Evolutionary conservation across 306 rosid species (phyloP).

Genomic region (Malus orientalis): DNA sequence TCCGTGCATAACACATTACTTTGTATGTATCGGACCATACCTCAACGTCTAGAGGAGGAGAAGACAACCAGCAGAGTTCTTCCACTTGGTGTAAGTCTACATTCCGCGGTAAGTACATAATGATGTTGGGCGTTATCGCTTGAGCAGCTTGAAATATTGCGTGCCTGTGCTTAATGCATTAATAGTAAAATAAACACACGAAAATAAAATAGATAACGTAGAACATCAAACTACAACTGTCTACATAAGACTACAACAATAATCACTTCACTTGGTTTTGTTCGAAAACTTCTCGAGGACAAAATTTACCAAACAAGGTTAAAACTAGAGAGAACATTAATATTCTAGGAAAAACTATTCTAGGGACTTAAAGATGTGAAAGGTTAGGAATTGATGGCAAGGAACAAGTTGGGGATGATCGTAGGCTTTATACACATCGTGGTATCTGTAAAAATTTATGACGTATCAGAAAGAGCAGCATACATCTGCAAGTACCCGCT

Average conservation of each 20-base stretch:
- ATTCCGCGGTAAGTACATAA: conserved; percentile 29
- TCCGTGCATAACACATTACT: background rate
- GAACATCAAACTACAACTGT: background rate
- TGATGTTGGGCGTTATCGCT: conserved; percentile 24
- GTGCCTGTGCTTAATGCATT: background rate
- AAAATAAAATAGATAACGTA: background rate
- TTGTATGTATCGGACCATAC: background rate
- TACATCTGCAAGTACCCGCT: background rate
- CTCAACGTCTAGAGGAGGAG: conserved; percentile 33
- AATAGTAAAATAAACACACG: background rate
- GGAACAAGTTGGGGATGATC: background rate
- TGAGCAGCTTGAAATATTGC: conserved; percentile 29
- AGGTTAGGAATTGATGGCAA: background rate
- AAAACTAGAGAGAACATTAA: background rate
- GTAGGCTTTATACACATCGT: background rate
- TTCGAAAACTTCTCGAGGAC: background rate
- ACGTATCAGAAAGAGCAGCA: background rate
- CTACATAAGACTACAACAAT: background rate
- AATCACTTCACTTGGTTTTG: background rate
- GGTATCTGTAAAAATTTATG: background rate
- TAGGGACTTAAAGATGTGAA: background rate
- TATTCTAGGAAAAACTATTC: background rate
- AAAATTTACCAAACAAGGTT: background rate
- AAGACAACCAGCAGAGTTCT: conserved; percentile 30
- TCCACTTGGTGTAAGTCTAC: conserved; percentile 23